Evolutionary conservation across 2,329 filamentous ascomycete genomes (phyloP), one percentile per base, ranked within the genome.

Genomic region (Huntiella decipiens): DNA sequence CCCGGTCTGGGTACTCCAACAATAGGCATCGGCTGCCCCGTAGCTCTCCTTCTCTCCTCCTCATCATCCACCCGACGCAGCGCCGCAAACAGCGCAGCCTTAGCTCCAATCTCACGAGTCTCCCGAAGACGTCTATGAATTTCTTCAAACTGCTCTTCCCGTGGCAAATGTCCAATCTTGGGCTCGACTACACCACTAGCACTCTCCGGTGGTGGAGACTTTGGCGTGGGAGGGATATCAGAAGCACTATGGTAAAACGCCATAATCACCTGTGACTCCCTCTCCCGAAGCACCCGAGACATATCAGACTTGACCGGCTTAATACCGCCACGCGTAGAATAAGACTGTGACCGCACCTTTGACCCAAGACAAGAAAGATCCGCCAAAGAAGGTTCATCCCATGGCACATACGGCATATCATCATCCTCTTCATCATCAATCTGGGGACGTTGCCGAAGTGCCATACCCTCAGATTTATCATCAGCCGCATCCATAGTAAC

Each of bases 401-500:
- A 73, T 43, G 71, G 62, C 45, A 66, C 63, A 47, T 72, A 66
- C 4, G 67, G 65, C 40, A 67, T 55, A 45, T 74, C 71, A 17
- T 73, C 70, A 1, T 79, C 73, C 3, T 73, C 68, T 8, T 77
- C 70, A 0, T 77, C 71, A 2, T 74, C 71, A 38, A 67, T 63
- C 22, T 66, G 65, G 15, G 57, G 59, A n/a, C 68, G 64, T 51
- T 69, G 66, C 54, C 76, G 78, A 44, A 78, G 62, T 53, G 79
- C 75, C 65, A 80, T 76, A 42, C 82, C 79, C 55, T 83, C 82
- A 4, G 75, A 77, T 43, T 76, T 75, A 54, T 83, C 78, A 56
- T 86, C 81, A 28, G 72, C 71, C 3, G 79, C 79, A 58, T 86
- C 80, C 42, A 74, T 74, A 36, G 79, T 71, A 68, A 83, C 77